Evolutionary conservation across 148 eudicot genomes (phyloP), one percentile per base, ranked within the genome.

Genomic region (Heliamphora exappendiculata): DNA sequence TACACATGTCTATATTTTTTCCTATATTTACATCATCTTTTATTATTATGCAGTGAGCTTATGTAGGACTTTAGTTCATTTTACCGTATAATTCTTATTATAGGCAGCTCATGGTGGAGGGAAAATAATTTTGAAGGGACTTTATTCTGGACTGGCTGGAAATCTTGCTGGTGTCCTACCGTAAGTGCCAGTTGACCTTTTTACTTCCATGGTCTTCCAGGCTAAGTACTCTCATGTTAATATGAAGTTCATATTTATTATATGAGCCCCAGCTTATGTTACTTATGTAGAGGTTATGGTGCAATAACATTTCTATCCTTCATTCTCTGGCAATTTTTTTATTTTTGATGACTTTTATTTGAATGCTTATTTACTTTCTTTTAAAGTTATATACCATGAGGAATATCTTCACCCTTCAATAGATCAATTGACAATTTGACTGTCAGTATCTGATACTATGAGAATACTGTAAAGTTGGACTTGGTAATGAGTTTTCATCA

Each of bases 41-140:
- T 29, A 49, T 49, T 49, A 69, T 69, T 44, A 69, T 7, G 36
- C 47, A 19, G 19, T 24, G 34, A 51, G 74, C 50, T 50, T 71
- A 5, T 7, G 17, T 50, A 7, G 41, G 5, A 50, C 1, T 70
- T 70, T 7, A 29, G 58, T 47, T 47, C 7, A 42, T 22, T 75
- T 66, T 55, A 22, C n/a, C 19, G 1, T 71, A 42, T 5, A 19
- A 50, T 54, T 36, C 75, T 72, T 73, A 13, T 76, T 51, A 72
- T 85, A 94, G 98, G 98, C 90, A 70, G 98, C 88, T 81, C 98
- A 82, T 42, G 97, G 94, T 77, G 98, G 97, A 71, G 97, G 91
- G 16, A 77, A 94, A 79, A 94, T 94, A 76, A 78, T 81, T 70
- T 85, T 85, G 75, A 92, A 91, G 85, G 98, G 98, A 62, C 91